phyloP scores from a whole-genome alignment of 2,329 filamentous ascomycete species.

The Hortaea sp. region DNA sequence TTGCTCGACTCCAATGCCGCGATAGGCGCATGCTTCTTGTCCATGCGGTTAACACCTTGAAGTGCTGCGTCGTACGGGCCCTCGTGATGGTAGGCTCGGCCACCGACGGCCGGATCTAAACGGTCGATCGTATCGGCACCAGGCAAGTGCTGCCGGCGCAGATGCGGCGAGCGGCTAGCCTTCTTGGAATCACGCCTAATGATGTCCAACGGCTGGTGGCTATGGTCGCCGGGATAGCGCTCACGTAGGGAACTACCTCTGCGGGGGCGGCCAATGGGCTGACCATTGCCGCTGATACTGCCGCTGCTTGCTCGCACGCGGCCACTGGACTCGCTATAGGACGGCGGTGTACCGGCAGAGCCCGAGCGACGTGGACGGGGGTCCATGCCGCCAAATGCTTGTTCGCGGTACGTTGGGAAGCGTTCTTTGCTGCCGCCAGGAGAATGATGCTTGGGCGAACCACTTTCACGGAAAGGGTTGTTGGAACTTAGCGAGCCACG shows the following conservation, averaged over 20 bases:
- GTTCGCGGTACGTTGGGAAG: conserved; percentile 40
- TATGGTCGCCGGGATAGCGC: conserved; percentile 55
- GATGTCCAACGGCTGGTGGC: conserved; percentile 56
- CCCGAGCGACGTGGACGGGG: conserved; percentile 2
- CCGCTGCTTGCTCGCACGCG: not conserved
- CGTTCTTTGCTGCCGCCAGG: conserved; percentile 24
- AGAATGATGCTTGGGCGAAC: conserved; percentile 31
- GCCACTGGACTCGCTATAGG: conserved; percentile 15
- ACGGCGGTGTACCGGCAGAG: conserved; percentile 14
- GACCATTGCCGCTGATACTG: conserved; percentile 4
- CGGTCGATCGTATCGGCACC: conserved; percentile 70
- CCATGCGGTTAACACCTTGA: conserved; percentile 56
- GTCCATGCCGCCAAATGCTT: conserved; percentile 26
- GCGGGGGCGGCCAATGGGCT: conserved; percentile 13
- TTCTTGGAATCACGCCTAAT: conserved; percentile 52
- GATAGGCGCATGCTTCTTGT: conserved; percentile 55
- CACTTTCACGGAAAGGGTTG: conserved; percentile 33
- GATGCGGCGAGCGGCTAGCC: conserved; percentile 57
- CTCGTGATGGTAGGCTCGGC: conserved; percentile 70
- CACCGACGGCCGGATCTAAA: conserved; percentile 57
- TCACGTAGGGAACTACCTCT: conserved; percentile 46
- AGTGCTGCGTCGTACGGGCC: conserved; percentile 83
- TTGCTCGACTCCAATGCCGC: conserved; percentile 67
- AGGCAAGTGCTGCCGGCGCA: conserved; percentile 55
- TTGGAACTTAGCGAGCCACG: conserved; percentile 28